A percentile compares a stretch with the other conserved stretches of the same genome.
Evolutionary conservation across 768 basidiomycete genomes (phyloP).

Genomic region (Collybiopsis confluens): DNA sequence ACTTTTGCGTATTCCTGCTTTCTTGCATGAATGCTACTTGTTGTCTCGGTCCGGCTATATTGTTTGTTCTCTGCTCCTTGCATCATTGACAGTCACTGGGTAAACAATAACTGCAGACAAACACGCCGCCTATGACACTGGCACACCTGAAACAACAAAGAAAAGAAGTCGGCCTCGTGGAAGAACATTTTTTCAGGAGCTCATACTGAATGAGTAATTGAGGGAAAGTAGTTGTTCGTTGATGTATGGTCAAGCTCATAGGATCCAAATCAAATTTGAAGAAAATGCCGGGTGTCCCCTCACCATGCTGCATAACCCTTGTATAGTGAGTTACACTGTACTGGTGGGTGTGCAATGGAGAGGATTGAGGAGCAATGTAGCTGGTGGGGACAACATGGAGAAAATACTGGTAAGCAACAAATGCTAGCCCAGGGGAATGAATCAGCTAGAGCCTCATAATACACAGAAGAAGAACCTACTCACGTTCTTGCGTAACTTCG

Average conservation of each 20-base stretch:
- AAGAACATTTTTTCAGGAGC: not conserved
- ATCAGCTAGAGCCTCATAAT: conserved; percentile 5
- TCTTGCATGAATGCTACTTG: too few relatives aligned
- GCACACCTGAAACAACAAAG: conserved; percentile 45
- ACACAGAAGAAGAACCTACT: conserved; percentile 24
- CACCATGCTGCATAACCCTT: conserved; percentile 66
- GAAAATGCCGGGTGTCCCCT: conserved; percentile 90
- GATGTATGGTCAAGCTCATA: conserved; percentile 77
- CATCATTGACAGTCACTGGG: too few relatives aligned
- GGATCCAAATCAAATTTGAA: conserved; percentile 98
- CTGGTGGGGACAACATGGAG: conserved; percentile 94
- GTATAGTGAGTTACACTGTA: conserved; percentile 95
- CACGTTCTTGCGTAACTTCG: conserved; percentile 66
- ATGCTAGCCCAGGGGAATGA: conserved; percentile 41
- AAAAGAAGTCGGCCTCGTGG: not conserved
- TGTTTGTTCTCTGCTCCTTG: too few relatives aligned
- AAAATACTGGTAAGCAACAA: conserved; percentile 92
- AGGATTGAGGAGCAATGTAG: conserved; percentile 71
- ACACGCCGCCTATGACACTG: conserved; percentile 92
- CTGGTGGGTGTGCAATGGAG: conserved; percentile 70
- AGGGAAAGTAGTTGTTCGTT: conserved; percentile 83
- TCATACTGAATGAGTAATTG: conserved; percentile 69
- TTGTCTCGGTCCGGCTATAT: too few relatives aligned
- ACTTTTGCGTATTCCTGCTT: too few relatives aligned
- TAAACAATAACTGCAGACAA: conserved; percentile 72